Evolutionary conservation across 2,329 filamentous ascomycete species (phyloP), one percentile per base, ranked within the genome.

Genomic region (Bipolaris oryzae): DNA sequence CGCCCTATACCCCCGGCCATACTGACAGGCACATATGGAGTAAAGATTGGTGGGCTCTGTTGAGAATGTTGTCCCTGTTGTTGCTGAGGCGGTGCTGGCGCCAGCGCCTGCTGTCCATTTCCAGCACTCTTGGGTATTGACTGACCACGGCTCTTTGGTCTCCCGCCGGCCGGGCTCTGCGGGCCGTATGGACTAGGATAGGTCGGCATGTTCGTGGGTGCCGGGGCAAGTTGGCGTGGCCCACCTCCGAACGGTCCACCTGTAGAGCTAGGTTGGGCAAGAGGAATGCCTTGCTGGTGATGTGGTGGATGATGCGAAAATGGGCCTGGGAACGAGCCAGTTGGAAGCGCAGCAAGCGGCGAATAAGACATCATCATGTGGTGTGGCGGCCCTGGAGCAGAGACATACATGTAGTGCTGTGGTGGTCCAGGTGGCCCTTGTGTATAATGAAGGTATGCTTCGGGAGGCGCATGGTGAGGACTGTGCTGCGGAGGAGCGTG

Each of bases 101-200:
- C 72, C 20, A 75, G 49, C 5, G 66, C 62, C 3, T 64, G 67
- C 23, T 71, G 72, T 16, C 67, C 69, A 16, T 44, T 67, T 16
- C 58, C 62, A 37, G 38, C 35, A 18, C 21, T 46, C 23, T 45
- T 53, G 10, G 60, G 60, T n/a, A 60, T 38, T 5, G 50, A 37
- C 34, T 64, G 61, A 7, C 63, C 67, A 35, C 61, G 68, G 35
- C 64, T 69, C 46, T 66, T 69, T 7, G 69, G 66, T 11, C 66
- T 60, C 16, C 66, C 55, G 2, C 61, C 61, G 7, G 61, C 59
- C 20, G 63, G 63, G 21, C 58, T 62, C 16, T 70, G 67, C 11
- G 71, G 70, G 6, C 71, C 70, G 43, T 71, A 75, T 16, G 72
- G 72, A 28, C 66, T 70, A 4, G 69, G 67, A 48, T 74, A 74